A percentile compares a stretch with the other conserved stretches of the same genome.
Evolutionary conservation across 2,329 filamentous ascomycete species (phyloP).

Genomic region (Microcyclosporella mali): DNA sequence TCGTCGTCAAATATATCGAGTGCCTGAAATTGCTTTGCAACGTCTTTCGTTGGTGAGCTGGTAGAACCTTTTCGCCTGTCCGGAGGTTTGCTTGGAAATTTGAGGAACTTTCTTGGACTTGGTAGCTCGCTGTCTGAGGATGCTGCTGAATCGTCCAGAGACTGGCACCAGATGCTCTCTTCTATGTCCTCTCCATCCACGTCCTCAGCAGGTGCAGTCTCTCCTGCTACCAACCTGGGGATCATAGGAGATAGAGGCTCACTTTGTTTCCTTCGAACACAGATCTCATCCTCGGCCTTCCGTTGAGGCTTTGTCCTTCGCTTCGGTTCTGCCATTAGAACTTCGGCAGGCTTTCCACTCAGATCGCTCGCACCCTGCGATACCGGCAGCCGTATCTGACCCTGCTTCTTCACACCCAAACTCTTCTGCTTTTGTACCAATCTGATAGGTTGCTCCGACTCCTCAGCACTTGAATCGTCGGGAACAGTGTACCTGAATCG

Average conservation of each 20-base stretch:
- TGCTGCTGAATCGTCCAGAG: conserved; percentile 14
- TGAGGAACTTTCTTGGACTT: conserved; percentile 23
- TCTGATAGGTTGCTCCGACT: conserved; percentile 6
- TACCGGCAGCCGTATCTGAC: background rate
- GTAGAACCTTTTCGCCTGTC: background rate
- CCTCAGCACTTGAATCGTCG: conserved; percentile 12
- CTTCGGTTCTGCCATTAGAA: background rate
- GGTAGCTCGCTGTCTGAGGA: conserved; percentile 25
- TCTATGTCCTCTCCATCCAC: conserved; percentile 27
- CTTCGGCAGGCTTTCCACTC: background rate
- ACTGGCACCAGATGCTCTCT: conserved; percentile 32
- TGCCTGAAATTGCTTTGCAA: conserved; percentile 12
- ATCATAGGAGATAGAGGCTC: background rate
- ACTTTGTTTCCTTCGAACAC: background rate
- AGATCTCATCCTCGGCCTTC: background rate
- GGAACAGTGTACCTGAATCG: conserved; percentile 6
- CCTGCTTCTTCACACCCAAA: background rate
- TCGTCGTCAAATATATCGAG: conserved; percentile 16
- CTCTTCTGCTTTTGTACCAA: background rate
- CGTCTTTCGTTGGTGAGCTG: background rate
- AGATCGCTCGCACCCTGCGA: background rate
- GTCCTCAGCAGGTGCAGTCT: background rate
- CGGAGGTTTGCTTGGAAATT: conserved; percentile 6
- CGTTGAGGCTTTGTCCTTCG: too few species aligned
- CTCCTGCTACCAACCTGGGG: background rate